Evolutionary conservation across 1,284 basidiomycete genomes (phyloP), one percentile per base, ranked within the genome.

Genomic region (Microbotryomycetes sp.): DNA sequence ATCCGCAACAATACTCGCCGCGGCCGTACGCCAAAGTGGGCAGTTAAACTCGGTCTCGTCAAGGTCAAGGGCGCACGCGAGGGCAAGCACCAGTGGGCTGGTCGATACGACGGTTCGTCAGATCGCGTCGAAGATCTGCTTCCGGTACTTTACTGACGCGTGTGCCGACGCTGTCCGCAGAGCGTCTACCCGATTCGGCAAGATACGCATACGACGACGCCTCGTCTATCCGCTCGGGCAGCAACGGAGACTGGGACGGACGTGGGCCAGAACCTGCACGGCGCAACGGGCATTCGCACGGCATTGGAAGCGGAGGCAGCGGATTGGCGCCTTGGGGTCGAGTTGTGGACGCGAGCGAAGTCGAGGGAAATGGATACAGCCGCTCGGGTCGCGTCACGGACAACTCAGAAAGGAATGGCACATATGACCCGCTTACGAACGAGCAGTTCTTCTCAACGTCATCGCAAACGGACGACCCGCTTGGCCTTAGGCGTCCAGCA

Each of bases 1-100:
- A 85, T 97, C 68, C 82, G 93, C 57, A 97, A 97, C 79, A 97
- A 97, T 80, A 89, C 92, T 79, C 93, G 85, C 71, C 82, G 88
- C 72, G 80, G 82, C 28, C 85, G 93, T 59, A 96, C 92, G 24
- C 93, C 93, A 18, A 91, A 94, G 74, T 97, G 93, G 93, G 89
- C 88, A 0, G 81, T 90, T 75, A 84, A 85, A 64, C 89, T 89
- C 73, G 91, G 91, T 35, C 85, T 97, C 52, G 83, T 96, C 68
- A 83, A 92, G 73, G 85, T 88, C 71, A 81, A 83, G 70, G 86
- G 89, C 72, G 85, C 86, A 64, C 81, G 85, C 70, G 82, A 57
- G 6, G 65, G 81, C 61, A 87, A 86, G 73, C 88, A 85, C 52
- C 87, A 90, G 71, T 96, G 91, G 91, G 86, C 89, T 4, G 79